These are phyloP conservation scores for Colletotrichum falcatum DNA, from an alignment of 2,329 filamentous ascomycete genomes.

Conservation along the genomic window DNA sequence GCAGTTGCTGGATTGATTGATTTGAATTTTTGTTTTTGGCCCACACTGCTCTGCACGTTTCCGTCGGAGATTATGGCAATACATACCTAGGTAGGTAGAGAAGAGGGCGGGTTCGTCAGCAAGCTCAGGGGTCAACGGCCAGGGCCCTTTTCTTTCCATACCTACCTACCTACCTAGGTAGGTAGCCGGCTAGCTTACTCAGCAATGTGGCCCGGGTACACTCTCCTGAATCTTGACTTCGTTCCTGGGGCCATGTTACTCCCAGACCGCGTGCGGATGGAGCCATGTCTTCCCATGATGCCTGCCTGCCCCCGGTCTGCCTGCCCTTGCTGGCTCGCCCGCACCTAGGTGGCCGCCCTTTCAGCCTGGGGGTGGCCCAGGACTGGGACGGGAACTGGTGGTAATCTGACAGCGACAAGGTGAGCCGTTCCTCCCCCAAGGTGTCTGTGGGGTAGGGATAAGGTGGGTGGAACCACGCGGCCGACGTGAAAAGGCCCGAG, in stretches of 20 bases:
- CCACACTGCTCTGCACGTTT: slow-evolving; percentile 26
- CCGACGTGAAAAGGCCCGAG: slow-evolving; percentile 23
- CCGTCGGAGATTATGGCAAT: slow-evolving; percentile 29
- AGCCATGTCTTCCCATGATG: slow-evolving; percentile 29
- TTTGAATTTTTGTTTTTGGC: background rate
- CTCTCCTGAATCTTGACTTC: slow-evolving; percentile 35
- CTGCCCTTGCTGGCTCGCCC: slow-evolving; percentile 14
- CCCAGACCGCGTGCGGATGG: slow-evolving; percentile 37
- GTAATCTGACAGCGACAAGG: slow-evolving; percentile 40
- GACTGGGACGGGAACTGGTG: slow-evolving; percentile 35
- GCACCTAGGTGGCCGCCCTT: slow-evolving; percentile 14
- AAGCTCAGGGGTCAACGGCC: slow-evolving; percentile 16
- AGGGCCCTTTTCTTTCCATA: slow-evolving; percentile 4
- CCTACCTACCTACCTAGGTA: background rate
- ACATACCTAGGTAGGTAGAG: too few species aligned
- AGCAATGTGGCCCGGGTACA: slow-evolving; percentile 31
- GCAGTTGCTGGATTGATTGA: slow-evolving; percentile 4
- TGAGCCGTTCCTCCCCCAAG: slow-evolving; percentile 24
- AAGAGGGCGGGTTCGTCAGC: slow-evolving; percentile 9
- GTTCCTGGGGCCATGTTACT: slow-evolving; percentile 35
- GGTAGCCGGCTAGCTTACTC: background rate
- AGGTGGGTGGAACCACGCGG: slow-evolving; percentile 31
- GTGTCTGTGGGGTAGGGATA: slow-evolving; percentile 31
- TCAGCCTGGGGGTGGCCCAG: slow-evolving; percentile 15
- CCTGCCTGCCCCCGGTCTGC: slow-evolving; percentile 6